A percentile compares a stretch with the other conserved stretches of the same genome.
Evolutionary conservation across 495 filamentous ascomycete species (phyloP).

Genomic region (Venustampulla echinocandica): DNA sequence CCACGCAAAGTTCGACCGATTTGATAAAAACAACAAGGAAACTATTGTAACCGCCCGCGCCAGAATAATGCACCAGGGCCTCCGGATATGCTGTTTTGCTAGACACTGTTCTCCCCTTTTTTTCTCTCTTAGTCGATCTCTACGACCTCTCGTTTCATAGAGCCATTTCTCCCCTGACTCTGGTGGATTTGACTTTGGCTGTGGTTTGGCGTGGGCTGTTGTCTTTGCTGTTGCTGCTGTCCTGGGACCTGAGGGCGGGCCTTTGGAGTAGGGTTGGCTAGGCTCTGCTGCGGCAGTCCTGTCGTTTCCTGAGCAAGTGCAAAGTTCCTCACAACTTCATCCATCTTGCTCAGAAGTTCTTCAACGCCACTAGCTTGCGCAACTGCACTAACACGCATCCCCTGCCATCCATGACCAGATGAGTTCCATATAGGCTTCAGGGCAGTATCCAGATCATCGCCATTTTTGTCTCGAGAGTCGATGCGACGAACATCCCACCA

Average conservation of each 20-base stretch:
- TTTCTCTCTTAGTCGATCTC: slow-evolving; percentile 19
- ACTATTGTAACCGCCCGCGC: too few species aligned
- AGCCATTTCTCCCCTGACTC: slow-evolving; percentile 15
- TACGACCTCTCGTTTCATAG: slow-evolving; percentile 14
- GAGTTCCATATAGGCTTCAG: slow-evolving; percentile 18
- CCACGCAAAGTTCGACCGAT: too few species aligned
- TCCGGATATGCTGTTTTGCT: too few species aligned
- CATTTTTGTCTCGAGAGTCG: slow-evolving; percentile 5
- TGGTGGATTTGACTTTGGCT: slow-evolving; percentile 15
- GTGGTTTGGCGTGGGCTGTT: slow-evolving; percentile 13
- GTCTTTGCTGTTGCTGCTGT: slow-evolving; percentile 2
- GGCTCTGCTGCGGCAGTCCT: neutral
- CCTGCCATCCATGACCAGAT: slow-evolving; percentile 13
- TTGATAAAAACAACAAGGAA: too few species aligned
- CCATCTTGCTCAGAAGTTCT: slow-evolving; percentile 14
- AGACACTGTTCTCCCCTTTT: too few species aligned
- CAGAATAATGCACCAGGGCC: too few species aligned
- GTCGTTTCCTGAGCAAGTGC: neutral
- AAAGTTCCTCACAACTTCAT: slow-evolving; percentile 18
- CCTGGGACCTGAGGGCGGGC: neutral
- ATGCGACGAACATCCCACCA: slow-evolving; percentile 31
- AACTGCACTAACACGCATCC: slow-evolving; percentile 20
- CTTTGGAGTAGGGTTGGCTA: too few species aligned
- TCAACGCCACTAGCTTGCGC: slow-evolving; percentile 12
- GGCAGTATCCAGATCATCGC: slow-evolving; percentile 15